phyloP scores from a whole-genome alignment of 2,329 filamentous ascomycete species.

The Triangularia setosa region DNA sequence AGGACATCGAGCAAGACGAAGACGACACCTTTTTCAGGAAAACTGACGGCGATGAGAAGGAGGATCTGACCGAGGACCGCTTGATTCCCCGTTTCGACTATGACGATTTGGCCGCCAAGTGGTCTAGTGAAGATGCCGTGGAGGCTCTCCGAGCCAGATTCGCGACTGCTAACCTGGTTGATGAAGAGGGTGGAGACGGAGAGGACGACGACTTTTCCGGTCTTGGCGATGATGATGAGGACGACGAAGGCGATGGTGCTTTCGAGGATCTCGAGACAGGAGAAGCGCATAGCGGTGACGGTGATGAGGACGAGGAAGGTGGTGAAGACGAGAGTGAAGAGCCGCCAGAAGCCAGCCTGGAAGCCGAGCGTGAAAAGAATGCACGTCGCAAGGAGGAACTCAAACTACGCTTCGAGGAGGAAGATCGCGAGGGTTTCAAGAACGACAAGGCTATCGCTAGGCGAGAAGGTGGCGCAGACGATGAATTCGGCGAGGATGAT shows the following conservation, averaged over 20 bases:
- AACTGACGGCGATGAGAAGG: constrained; percentile 61
- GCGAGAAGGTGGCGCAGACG: constrained; percentile 61
- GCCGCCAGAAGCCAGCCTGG: constrained; percentile 54
- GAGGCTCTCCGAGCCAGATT: constrained; percentile 73
- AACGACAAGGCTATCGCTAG: constrained; percentile 81
- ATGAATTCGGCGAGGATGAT: constrained; percentile 93
- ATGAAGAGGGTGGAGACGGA: constrained; percentile 48
- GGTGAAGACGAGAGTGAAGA: constrained; percentile 40
- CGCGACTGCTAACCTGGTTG: constrained; percentile 62
- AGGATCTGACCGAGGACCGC: constrained; percentile 69
- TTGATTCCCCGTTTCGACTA: constrained; percentile 78
- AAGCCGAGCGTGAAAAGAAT: constrained; percentile 85
- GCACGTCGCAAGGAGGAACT: constrained; percentile 91
- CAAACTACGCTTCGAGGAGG: constrained; percentile 90
- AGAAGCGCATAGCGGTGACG: constrained; percentile 48
- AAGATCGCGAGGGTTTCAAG: constrained; percentile 92
- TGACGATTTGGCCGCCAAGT: constrained; percentile 75
- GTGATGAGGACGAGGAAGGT: constrained; percentile 32
- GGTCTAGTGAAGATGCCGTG: constrained; percentile 75
- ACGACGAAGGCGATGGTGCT: constrained; percentile 48
- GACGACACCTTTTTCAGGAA: constrained; percentile 65
- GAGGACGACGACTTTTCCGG: constrained; percentile 50
- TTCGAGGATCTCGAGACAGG: constrained; percentile 77
- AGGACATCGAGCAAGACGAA: constrained; percentile 53
- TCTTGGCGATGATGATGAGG: constrained; percentile 45